Evolutionary conservation across 768 basidiomycete species (phyloP), one percentile per base, ranked within the genome.

Genomic region (Agaricus sinodeliciosus): DNA sequence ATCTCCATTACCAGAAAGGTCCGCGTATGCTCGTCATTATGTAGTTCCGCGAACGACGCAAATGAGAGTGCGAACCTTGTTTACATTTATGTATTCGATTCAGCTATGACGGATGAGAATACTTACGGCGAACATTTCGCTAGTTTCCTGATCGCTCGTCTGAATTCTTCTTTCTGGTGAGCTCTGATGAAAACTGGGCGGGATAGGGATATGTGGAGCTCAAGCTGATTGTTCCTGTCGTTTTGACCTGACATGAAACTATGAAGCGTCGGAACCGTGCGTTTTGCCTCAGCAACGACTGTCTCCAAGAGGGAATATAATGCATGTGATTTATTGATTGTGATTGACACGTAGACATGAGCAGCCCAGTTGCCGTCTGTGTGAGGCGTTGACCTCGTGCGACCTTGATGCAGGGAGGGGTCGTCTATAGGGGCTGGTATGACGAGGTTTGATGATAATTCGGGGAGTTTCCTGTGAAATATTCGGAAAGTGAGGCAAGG

Each of bases 341-440:
- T 58, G 62, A 94, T 61, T 0, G 84, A 79, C 9, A 91, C 72
- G 63, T 87, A 94, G 49, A 94, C 76, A 69, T 94, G 81, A 3
- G 86, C 74, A 0, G 84, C 82, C 63, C 81, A 94, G 62, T 94
- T 92, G 0, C 94, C 94, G 11, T 91, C 87, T 3, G 92, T 82
- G 62, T 91, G 90, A 2, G 91, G 90, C 0, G 72, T 74, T 0
- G 82, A 73, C 27, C 94, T 81, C 43, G 72, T 73, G 27, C 94
- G 80, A 12, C 94, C 94, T 71, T 94, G 92, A 64, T 96, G 94
- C 13, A 81, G 69, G 3, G 82, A 69, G 2, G 93, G 92, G 60
- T 90, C 71, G 63, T 94, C 90, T 4, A 78, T 63, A 0, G 86
- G 90, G 0, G 59, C 65, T 41, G 75, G 62, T 3, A 72, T 60